Evolutionary conservation across 148 eudicot genomes (phyloP), one percentile per base, ranked within the genome.

Genomic region (Talinum fruticosum): DNA sequence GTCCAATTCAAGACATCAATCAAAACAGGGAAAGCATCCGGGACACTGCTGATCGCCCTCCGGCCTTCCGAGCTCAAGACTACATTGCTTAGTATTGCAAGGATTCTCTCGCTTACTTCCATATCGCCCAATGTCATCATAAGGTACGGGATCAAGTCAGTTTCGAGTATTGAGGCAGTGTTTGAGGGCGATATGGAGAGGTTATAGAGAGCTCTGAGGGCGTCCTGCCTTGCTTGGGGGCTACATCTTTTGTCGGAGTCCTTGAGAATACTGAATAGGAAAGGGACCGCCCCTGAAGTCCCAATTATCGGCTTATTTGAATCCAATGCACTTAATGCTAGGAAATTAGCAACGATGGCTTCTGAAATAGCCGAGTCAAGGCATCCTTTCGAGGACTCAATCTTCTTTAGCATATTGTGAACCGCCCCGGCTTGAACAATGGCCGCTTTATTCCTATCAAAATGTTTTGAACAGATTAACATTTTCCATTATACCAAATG

Each of bases 391-490:
- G 88, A 84, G 18, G 88, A 81, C 59, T 92, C 81, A 37, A 91
- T 82, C 38, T 91, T 86, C 79, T 86, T 86, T 18, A 96, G 85
- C 94, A 96, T 96, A 87, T 91, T 93, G 67, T 96, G 97, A 66
- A 93, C 85, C 29, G 93, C 96, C 74, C 99, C 97, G 3, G 97
- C 93, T 84, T 90, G 89, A 64, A 93, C 99, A 79, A 96, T 90
- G 71, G 97, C 97, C 5, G 88, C 89, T 83, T 96, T 96, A 83
- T 96, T 96, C 87, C 99, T 96, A 85, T 66, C 28, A 70, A 65
- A 65, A 59, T 10, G 54, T 0, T 23, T 59, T n/a, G 4, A 45
- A 18, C 47, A 76, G 2, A 4, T 54, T 57, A 8, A 59, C 64
- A n/a, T 59, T 59, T 24, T 6, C 28, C 6, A 8, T n/a, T 24